Evolutionary conservation across 2,329 filamentous ascomycete species (phyloP).

Genomic region (Colletotrichum sp.): DNA sequence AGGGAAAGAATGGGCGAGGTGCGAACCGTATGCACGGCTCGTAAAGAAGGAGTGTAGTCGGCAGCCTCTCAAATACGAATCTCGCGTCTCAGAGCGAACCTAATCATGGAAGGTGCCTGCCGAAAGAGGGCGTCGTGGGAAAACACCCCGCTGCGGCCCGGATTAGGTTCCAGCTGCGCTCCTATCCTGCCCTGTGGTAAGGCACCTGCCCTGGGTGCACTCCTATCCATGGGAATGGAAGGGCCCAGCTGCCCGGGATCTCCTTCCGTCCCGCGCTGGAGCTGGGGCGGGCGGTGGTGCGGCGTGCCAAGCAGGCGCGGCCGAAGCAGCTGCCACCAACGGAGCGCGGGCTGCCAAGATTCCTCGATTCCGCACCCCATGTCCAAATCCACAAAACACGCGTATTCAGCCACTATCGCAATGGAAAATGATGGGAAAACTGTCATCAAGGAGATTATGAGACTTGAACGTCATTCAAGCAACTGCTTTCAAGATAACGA

Average conservation of each 20-base stretch:
- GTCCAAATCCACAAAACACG: neutral
- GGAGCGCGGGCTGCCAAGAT: conserved; percentile 1
- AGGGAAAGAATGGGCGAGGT: neutral
- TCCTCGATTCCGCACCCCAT: neutral
- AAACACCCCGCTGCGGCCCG: neutral
- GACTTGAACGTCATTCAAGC: neutral
- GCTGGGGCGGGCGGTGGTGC: neutral
- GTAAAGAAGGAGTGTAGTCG: neutral
- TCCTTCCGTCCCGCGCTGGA: neutral
- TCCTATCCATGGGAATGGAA: neutral
- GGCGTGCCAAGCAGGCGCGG: neutral
- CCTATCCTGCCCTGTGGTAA: neutral
- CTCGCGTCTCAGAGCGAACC: neutral
- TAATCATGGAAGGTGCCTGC: neutral
- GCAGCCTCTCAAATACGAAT: neutral
- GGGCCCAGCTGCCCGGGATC: neutral
- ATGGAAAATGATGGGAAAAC: neutral
- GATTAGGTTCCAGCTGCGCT: neutral
- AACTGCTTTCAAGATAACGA: neutral
- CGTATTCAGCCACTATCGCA: neutral
- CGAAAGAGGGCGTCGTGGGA: neutral
- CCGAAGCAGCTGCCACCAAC: neutral
- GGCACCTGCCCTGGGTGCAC: neutral
- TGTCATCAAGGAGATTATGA: neutral
- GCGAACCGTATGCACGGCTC: neutral